Evolutionary conservation across 768 basidiomycete species (phyloP).

Genomic region (Suillus subaureus): DNA sequence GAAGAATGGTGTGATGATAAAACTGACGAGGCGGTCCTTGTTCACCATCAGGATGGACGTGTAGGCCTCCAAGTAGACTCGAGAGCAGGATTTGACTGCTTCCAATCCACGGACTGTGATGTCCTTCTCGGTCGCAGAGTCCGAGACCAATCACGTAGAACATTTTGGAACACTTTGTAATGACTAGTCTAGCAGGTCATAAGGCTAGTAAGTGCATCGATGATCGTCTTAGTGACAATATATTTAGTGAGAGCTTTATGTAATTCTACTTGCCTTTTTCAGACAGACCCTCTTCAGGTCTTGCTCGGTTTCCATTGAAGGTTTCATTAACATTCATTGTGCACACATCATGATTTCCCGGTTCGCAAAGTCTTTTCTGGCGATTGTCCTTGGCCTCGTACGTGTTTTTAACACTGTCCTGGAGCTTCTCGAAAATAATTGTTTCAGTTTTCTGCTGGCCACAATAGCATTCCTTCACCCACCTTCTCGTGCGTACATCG

Average conservation of each 20-base stretch:
- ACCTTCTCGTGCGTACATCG: constrained; percentile 63
- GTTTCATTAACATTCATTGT: not conserved
- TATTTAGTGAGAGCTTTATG: too few species aligned
- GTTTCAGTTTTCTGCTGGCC: constrained; percentile 56
- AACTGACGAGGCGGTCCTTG: constrained; percentile 82
- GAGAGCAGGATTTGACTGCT: constrained; percentile 75
- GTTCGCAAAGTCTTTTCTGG: constrained; percentile 57
- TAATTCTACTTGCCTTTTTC: not conserved
- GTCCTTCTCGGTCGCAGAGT: constrained; percentile 92
- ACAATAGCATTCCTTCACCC: constrained; percentile 64
- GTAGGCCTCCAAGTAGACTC: constrained; percentile 96
- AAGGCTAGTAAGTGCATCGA: not conserved
- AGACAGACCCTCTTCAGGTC: not conserved
- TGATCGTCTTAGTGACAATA: not conserved
- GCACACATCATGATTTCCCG: constrained; percentile 51
- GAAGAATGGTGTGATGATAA: constrained; percentile 1
- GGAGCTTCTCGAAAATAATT: constrained; percentile 1
- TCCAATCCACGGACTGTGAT: constrained; percentile 91
- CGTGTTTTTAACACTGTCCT: constrained; percentile 21
- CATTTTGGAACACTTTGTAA: constrained; percentile 50
- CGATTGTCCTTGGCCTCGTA: constrained; percentile 49
- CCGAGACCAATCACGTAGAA: constrained; percentile 95
- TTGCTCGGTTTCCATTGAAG: not conserved
- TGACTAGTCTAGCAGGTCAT: not conserved
- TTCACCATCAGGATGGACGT: constrained; percentile 95